A percentile compares a stretch with the other conserved stretches of the same genome.
These are phyloP conservation scores for Acacia pycnantha DNA, from an alignment of 331 rosid genomes.

Conservation along the genomic window DNA sequence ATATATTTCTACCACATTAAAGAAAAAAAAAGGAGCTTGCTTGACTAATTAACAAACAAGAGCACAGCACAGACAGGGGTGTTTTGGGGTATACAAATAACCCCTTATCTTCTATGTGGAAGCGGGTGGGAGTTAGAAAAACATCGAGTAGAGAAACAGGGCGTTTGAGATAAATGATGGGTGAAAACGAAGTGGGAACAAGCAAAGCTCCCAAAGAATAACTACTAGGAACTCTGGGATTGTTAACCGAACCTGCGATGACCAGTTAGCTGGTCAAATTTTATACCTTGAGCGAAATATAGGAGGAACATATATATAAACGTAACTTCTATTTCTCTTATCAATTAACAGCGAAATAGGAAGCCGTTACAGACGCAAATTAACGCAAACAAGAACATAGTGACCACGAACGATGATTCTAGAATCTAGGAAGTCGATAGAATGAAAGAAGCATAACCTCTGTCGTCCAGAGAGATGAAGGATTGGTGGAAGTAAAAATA, in stretches of 20 bases:
- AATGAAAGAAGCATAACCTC: background rate
- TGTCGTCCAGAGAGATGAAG: background rate
- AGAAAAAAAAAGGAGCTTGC: background rate
- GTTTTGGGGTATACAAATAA: background rate
- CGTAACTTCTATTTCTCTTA: background rate
- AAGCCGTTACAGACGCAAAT: background rate
- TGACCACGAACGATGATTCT: conserved; percentile 3
- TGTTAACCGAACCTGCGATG: background rate
- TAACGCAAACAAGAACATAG: background rate
- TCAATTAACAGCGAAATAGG: background rate
- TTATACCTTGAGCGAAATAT: background rate
- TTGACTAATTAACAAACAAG: background rate
- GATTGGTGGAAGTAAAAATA: background rate
- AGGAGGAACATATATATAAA: background rate
- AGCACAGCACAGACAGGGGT: background rate
- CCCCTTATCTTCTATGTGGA: background rate
- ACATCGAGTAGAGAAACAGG: background rate
- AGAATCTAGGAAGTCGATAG: background rate
- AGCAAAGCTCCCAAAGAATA: background rate
- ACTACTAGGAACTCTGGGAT: background rate
- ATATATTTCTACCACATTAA: background rate
- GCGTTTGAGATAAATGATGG: background rate
- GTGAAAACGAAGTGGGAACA: background rate
- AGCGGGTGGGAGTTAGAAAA: background rate
- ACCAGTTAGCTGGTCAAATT: background rate